phyloP scores from a whole-genome alignment of 2,329 filamentous ascomycete genomes.

The Cordyceps farinosa region DNA sequence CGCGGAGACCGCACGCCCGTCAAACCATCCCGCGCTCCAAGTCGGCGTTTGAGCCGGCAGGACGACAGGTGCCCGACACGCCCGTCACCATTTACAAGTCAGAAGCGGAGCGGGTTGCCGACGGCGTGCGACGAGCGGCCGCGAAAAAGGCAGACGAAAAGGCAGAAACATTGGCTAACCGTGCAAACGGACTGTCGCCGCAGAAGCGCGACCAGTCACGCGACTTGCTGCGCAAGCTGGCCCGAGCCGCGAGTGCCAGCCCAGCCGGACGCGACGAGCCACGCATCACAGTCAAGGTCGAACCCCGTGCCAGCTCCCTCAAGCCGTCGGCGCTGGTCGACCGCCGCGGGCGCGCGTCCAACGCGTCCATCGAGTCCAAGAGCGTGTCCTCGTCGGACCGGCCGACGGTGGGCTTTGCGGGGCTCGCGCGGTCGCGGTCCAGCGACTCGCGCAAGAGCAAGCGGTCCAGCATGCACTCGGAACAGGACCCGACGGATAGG shows the following conservation, averaged over 20 bases:
- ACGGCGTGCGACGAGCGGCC: slow-evolving; percentile 3
- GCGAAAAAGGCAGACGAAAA: slow-evolving; percentile 1
- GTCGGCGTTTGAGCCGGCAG: slow-evolving; percentile 28
- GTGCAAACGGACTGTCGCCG: slow-evolving; percentile 21
- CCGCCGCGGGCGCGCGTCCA: slow-evolving; percentile 5
- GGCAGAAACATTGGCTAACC: slow-evolving; percentile 8
- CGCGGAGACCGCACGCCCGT: slow-evolving; percentile 9
- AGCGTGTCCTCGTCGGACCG: slow-evolving; percentile 22
- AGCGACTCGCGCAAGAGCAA: slow-evolving; percentile 48
- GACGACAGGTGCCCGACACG: slow-evolving; percentile 36
- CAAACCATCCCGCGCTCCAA: slow-evolving; percentile 21
- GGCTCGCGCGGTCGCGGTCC: slow-evolving; percentile 41
- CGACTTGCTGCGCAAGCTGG: slow-evolving; percentile 48
- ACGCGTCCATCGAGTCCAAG: slow-evolving; percentile 13
- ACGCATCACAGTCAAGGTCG: not conserved
- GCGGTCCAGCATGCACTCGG: slow-evolving; percentile 47
- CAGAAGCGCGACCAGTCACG: slow-evolving; percentile 39
- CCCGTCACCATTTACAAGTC: slow-evolving; percentile 40
- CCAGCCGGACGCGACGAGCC: slow-evolving; percentile 27
- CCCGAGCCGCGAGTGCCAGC: slow-evolving; percentile 45
- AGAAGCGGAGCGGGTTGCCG: slow-evolving; percentile 7
- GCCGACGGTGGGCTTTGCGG: slow-evolving; percentile 46
- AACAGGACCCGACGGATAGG: slow-evolving; percentile 52
- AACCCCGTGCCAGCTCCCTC: slow-evolving; percentile 15
- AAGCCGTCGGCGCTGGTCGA: slow-evolving; percentile 1